A percentile compares a stretch with the other conserved stretches of the same genome.
Evolutionary conservation across 2,329 filamentous ascomycete species (phyloP).

Genomic region (Chalaropsis thielavioides): DNA sequence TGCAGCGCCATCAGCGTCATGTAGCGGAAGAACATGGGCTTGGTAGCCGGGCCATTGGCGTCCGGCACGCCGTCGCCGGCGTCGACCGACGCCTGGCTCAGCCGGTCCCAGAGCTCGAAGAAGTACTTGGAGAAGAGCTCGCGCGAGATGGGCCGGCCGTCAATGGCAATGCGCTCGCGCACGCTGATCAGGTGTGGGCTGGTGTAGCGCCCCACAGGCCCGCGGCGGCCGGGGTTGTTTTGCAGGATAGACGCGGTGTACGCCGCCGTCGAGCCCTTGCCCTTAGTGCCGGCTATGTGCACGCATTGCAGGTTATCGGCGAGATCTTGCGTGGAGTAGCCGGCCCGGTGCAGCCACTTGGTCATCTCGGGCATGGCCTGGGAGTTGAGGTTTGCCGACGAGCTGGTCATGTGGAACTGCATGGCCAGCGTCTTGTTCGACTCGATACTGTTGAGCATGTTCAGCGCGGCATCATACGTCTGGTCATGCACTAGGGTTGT

Average conservation of each 20-base stretch:
- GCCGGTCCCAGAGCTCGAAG: constrained; percentile 66
- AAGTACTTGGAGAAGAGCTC: constrained; percentile 61
- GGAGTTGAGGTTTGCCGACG: constrained; percentile 42
- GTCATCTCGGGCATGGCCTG: constrained; percentile 69
- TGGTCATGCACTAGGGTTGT: constrained; percentile 20
- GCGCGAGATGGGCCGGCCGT: constrained; percentile 55
- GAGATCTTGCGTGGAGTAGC: constrained; percentile 45
- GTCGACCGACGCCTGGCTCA: constrained; percentile 29
- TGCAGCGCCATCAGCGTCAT: constrained; percentile 81
- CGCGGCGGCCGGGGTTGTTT: constrained; percentile 24
- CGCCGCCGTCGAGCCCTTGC: constrained; percentile 79
- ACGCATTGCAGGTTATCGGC: constrained; percentile 37
- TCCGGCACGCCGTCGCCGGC: constrained; percentile 28
- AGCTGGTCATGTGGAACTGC: constrained; percentile 29
- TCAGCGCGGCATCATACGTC: constrained; percentile 52
- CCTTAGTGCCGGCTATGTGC: constrained; percentile 87
- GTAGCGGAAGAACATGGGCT: constrained; percentile 87
- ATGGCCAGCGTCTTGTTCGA: constrained; percentile 56
- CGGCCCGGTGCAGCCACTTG: constrained; percentile 60
- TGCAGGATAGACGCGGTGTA: constrained; percentile 68
- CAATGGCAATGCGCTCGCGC: constrained; percentile 70
- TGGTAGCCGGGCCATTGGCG: constrained; percentile 41
- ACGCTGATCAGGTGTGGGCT: constrained; percentile 75
- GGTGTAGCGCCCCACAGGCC: constrained; percentile 59
- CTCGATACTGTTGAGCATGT: constrained; percentile 60